phyloP scores from a whole-genome alignment of 2,329 filamentous ascomycete genomes.

The Penicillium psychrosexuale region DNA sequence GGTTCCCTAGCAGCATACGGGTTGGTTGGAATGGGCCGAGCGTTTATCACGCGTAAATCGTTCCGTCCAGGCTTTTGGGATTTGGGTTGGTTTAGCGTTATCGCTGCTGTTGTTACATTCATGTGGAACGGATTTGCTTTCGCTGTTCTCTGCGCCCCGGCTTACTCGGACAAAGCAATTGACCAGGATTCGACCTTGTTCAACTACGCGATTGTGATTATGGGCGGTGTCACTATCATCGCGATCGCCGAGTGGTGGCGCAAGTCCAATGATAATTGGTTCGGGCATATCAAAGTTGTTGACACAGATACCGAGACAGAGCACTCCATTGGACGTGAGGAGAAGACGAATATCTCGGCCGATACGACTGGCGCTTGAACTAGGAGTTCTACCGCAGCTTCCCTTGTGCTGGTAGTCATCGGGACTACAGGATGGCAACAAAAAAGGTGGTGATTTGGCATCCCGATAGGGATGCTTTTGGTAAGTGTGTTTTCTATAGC shows the following conservation, averaged over 20 bases:
- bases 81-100: constrained; percentile 41
- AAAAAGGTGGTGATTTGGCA: not conserved
- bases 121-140: constrained; percentile 50
- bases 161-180: constrained; percentile 27
- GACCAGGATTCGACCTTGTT: constrained; percentile 22
- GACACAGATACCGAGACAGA: constrained; percentile 12
- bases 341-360: not conserved
- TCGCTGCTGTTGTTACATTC: constrained; percentile 44
- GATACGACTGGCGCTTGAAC: constrained; percentile 6
- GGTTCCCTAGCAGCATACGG: constrained; percentile 47
- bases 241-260: constrained; percentile 23
- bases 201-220: constrained; percentile 44
- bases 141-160: constrained; percentile 44
- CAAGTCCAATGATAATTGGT: constrained; percentile 22
- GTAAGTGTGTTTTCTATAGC: constrained; percentile 17
- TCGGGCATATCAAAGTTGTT: constrained; percentile 17
- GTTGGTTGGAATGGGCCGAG: constrained; percentile 43
- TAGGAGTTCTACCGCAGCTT: not conserved
- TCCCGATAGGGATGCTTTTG: not conserved
- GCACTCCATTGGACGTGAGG: constrained; percentile 2
- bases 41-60: constrained; percentile 43
- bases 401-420: not conserved
- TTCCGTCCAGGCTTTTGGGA: constrained; percentile 48
- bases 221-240: constrained; percentile 40
- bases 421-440: not conserved